These are phyloP conservation scores for Licmophora abbreviata DNA, from an alignment of 108 stramenopile genomes.

Conservation along the genomic window DNA sequence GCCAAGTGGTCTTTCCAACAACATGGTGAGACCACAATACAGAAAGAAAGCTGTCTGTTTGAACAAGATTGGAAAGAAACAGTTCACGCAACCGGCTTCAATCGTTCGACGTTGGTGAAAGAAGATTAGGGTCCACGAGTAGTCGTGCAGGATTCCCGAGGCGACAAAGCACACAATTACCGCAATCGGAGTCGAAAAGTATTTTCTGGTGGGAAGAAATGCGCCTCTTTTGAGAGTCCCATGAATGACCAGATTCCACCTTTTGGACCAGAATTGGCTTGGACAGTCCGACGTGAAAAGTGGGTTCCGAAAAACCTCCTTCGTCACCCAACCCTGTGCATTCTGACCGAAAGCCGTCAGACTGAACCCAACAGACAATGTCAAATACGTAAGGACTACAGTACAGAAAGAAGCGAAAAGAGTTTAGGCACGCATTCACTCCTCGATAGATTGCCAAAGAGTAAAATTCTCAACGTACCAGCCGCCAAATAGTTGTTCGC, in stretches of 20 bases:
- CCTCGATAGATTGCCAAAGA: neutral
- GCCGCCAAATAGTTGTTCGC: conserved; percentile 21
- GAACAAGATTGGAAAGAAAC: conserved; percentile 17
- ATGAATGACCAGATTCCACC: conserved; percentile 36
- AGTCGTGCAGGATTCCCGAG: conserved; percentile 49
- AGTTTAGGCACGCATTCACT: neutral
- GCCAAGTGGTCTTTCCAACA: conserved; percentile 25
- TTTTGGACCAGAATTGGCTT: conserved; percentile 37
- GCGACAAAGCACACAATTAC: conserved; percentile 31
- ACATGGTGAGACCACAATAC: conserved; percentile 30
- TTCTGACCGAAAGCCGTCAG: conserved; percentile 12
- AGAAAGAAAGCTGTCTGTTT: conserved; percentile 35
- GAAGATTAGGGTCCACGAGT: conserved; percentile 25
- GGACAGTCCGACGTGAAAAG: conserved; percentile 23
- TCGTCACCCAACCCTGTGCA: conserved; percentile 16
- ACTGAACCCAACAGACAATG: conserved; percentile 13
- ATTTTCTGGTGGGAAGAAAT: conserved; percentile 28
- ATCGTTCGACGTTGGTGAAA: conserved; percentile 6
- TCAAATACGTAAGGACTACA: conserved; percentile 15
- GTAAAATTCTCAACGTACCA: conserved; percentile 4
- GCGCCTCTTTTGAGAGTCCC: conserved; percentile 34
- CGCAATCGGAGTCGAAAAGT: conserved; percentile 12
- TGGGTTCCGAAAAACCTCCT: conserved; percentile 20
- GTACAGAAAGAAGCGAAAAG: too few relatives aligned
- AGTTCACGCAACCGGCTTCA: conserved; percentile 4